Evolutionary conservation across 345 rosid genomes (phyloP), one percentile per base, ranked within the genome.

Genomic region (Crucihimalaya himalaica): DNA sequence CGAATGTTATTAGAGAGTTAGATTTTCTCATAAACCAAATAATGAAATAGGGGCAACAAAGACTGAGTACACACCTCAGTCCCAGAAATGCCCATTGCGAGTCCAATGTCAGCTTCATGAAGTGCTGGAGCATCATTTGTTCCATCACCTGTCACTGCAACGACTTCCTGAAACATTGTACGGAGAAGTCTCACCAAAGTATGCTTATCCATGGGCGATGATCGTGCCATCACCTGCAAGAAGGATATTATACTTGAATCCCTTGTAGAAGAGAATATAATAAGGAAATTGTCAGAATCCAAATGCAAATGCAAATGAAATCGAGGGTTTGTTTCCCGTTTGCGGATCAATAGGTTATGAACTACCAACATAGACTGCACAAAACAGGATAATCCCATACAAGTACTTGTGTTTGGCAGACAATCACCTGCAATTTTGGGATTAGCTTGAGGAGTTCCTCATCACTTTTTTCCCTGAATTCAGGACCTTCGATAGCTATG

Each of bases 41-140:
- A 19, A n/a, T 37, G 55, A 75, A 50, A 59, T 9, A 39, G 19
- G 16, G 39, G 12, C 16, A 68, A 57, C 16, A 13, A 48, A 39
- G 69, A 59, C 1, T 40, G 66, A 59, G 18, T n/a, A 68, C 56
- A n/a, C 34, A 88, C 91, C 88, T 93, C 97, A 51, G 96, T 91
- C 58, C 96, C 97, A 63, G 91, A 84, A 59, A 89, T 87, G 32
- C 97, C 96, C 96, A 88, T 93, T 19, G 97, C 96, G 39, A 93
- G 89, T 60, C 96, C 91, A 23, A 91, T 85, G 81, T 93, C 96
- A 20, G 94, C 97, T 76, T 87, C 97, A 71, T 87, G 90, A 78
- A 93, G 83, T 50, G 98, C 93, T 15, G 94, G 93, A 72, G 98
- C 97, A 67, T 93, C 97, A 81, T 93, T 89, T 63, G 93, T 89